Evolutionary conservation across 2,329 filamentous ascomycete genomes (phyloP).

Genomic region (Capronia epimyces): DNA sequence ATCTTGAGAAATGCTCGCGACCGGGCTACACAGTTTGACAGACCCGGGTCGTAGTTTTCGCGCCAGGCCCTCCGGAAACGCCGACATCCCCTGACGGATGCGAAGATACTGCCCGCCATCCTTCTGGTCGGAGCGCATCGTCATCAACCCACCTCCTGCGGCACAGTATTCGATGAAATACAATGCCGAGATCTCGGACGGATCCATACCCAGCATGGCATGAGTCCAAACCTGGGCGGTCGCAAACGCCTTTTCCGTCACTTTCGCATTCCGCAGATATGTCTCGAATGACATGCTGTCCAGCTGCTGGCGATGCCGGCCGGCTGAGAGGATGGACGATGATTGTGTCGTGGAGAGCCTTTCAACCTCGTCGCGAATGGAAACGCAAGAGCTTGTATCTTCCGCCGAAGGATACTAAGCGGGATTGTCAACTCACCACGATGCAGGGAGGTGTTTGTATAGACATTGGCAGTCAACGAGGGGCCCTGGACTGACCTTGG

Average conservation of each 20-base stretch:
- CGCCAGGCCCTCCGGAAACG: conserved; percentile 38
- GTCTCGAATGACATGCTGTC: conserved; percentile 39
- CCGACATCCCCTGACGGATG: conserved; percentile 45
- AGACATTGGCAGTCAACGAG: not conserved
- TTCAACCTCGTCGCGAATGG: conserved; percentile 21
- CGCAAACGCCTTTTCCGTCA: conserved; percentile 22
- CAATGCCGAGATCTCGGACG: conserved; percentile 46
- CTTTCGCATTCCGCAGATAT: conserved; percentile 34
- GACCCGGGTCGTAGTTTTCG: conserved; percentile 31
- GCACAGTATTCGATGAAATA: conserved; percentile 55
- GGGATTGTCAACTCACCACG: not conserved
- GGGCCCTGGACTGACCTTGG: conserved; percentile 3
- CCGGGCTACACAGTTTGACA: conserved; percentile 31
- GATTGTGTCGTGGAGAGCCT: conserved; percentile 9
- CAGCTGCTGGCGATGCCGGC: conserved; percentile 26
- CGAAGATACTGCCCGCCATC: conserved; percentile 52
- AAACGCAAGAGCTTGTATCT: conserved; percentile 21
- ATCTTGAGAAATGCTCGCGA: conserved; percentile 32
- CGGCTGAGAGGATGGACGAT: conserved; percentile 21
- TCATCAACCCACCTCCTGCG: conserved; percentile 47
- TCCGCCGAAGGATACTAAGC: conserved; percentile 13
- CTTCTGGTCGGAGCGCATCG: conserved; percentile 50
- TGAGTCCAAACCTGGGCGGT: conserved; percentile 37
- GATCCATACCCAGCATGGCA: conserved; percentile 49
- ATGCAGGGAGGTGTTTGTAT: no score